Evolutionary conservation across 768 basidiomycete species (phyloP).

Genomic region (Strobilomyces dryophilus): DNA sequence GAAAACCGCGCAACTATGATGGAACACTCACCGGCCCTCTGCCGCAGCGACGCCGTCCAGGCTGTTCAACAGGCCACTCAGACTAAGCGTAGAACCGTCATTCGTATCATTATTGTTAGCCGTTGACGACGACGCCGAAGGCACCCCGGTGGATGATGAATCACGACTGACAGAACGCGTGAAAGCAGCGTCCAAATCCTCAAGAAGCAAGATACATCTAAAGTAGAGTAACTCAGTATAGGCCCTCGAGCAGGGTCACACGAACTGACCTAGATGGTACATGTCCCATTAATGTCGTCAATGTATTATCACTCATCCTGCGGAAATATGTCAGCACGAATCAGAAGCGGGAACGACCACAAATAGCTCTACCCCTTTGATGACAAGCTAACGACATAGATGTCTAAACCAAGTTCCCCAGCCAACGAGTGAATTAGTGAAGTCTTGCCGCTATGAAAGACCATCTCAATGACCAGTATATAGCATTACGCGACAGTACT

Average conservation of each 20-base stretch:
- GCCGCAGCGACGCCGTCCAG: conserved; percentile 84
- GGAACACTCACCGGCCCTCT: conserved; percentile 68
- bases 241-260: conserved; percentile 3
- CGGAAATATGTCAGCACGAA: conserved; percentile 9
- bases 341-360: conserved; percentile 1
- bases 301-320: conserved; percentile 88
- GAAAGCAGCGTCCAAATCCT: conserved; percentile 92
- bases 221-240: conserved; percentile 5
- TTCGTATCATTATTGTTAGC: conserved; percentile 44
- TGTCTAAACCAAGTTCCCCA: conserved; percentile 82
- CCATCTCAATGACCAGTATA: conserved; percentile 11
- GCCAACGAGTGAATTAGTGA: conserved; percentile 83
- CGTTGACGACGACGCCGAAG: conserved; percentile 44
- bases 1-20: conserved; percentile 6
- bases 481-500: background rate
- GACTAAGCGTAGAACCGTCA: conserved; percentile 79
- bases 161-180: conserved; percentile 85
- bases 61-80: conserved; percentile 83
- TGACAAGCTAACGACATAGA: conserved; percentile 86
- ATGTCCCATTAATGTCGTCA: conserved; percentile 83
- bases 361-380: conserved; percentile 66
- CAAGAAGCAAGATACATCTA: conserved; percentile 89
- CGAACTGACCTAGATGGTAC: conserved; percentile 69
- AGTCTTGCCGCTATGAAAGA: conserved; percentile 65
- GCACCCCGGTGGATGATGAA: conserved; percentile 69